Evolutionary conservation across 352 stramenopile species (phyloP).

Genomic region (Pythium grandisporangium): DNA sequence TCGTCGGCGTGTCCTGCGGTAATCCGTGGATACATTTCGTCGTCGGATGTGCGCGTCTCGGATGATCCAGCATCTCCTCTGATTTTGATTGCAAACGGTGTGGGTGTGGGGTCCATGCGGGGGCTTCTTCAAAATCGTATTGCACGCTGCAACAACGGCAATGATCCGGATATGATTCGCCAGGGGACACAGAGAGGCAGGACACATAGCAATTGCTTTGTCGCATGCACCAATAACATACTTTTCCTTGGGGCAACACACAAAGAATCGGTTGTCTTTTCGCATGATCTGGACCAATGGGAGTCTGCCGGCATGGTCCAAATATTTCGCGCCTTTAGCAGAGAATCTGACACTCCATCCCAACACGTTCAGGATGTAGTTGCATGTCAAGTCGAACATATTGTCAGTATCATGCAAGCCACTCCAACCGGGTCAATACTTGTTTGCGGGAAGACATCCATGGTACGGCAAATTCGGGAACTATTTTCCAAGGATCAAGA

Average conservation of each 20-base stretch:
- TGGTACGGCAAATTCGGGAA: constrained; percentile 3
- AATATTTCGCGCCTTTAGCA: constrained; percentile 18
- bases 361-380: constrained; percentile 2
- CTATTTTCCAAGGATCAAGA: constrained; percentile 2
- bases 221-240: constrained; percentile 11
- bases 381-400: neutral
- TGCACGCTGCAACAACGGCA: too few relatives aligned
- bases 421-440: neutral
- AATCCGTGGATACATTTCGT: constrained; percentile 83
- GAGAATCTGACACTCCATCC: too few relatives aligned
- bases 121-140: constrained; percentile 27
- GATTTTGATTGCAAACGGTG: constrained; percentile 88
- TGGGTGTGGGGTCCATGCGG: constrained; percentile 85
- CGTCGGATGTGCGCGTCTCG: constrained; percentile 88
- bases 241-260: constrained; percentile 22
- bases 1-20: too few relatives aligned
- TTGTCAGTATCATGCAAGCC: neutral
- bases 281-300: constrained; percentile 19
- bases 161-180: too few relatives aligned
- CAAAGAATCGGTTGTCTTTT: constrained; percentile 21
- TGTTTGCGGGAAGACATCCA: constrained; percentile 4
- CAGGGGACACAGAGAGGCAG: too few relatives aligned
- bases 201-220: too few relatives aligned
- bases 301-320: constrained; percentile 18
- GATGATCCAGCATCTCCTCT: constrained; percentile 67